Base-by-base conservation (phyloP, 2,329 filamentous ascomycete genomes). In the Cercospora canescens region DNA sequence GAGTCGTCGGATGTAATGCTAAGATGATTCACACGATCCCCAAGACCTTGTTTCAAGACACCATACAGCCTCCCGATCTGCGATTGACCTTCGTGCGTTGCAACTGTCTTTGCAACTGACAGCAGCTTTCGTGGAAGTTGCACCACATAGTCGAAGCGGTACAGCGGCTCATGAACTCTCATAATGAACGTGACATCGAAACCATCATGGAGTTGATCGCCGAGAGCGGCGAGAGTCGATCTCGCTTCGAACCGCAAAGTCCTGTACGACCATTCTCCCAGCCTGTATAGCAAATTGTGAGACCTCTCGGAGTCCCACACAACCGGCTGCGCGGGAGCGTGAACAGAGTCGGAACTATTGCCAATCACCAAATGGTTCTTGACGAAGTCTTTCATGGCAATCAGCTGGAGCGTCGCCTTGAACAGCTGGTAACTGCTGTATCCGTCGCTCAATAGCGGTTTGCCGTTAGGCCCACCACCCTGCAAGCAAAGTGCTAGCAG, bases 341-440 rank as follows among this genome's bases (percentile, higher is more conserved):
- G 67, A 78, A 67, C 66, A 60, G 76, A 55, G 61, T 75, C 71
- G 45, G 28, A 74, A 70, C 65, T 82, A 14, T 84, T 73, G 75
- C 79, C 74, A 71, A 83, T 71, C 65, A 88, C 73, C 68, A 83
- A 67, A 75, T 88, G 70, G 87, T 91, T 71, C 72, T 87, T 89
- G 64, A 82, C 83, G 62, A 97, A 82, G 73, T 97, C 89, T 39
- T 87, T 89, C 1, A 87, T 86, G 1, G 91, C 88, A 18, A 99
- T 82, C 71, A 94, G 95, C 76, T 97, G 94, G n/a, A 99, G 82
- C 1, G 90, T 89, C 2, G 93, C 94, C 79, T 97, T 98, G 85
- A 99, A 97, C 52, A 98, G 85, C 78, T 98, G 94, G 26, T 94
- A 95, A 78, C 91, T 91, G 81, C 91, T 97, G 73, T 97, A 91